These are phyloP conservation scores for Santalum album DNA, from an alignment of 164 flowering plant genomes.

Conservation along the genomic window DNA sequence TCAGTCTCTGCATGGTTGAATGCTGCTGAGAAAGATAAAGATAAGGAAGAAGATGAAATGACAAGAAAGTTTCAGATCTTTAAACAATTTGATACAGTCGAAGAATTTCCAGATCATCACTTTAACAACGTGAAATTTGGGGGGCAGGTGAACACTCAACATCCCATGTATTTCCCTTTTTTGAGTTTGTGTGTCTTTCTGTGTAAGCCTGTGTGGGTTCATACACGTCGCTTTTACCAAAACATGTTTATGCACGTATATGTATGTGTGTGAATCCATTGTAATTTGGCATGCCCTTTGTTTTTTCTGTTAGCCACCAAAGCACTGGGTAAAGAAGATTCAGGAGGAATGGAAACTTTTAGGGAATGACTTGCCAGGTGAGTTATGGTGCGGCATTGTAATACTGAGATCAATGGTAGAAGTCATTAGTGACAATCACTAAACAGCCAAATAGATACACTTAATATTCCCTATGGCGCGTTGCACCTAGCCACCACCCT, in stretches of 20 bases:
- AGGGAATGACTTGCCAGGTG: conserved; percentile 35
- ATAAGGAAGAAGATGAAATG: conserved; percentile 9
- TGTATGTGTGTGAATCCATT: too few species aligned
- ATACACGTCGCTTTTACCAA: not conserved
- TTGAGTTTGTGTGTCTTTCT: not conserved
- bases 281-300: not conserved
- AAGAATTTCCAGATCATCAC: conserved; percentile 42
- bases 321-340: conserved; percentile 30
- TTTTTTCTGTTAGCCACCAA: conserved; percentile 16
- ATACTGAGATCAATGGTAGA: too few species aligned
- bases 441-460: too few species aligned
- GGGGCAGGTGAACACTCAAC: conserved; percentile 23
- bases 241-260: not conserved
- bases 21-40: conserved; percentile 10
- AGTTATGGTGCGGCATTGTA: not conserved
- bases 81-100: conserved; percentile 39
- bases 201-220: not conserved
- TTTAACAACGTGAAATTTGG: conserved; percentile 2
- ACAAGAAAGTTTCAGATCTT: conserved; percentile 21
- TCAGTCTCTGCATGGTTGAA: conserved; percentile 7
- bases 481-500: too few species aligned
- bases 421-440: too few species aligned
- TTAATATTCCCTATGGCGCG: too few species aligned
- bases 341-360: conserved; percentile 40
- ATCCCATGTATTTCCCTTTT: not conserved